These are phyloP conservation scores for Ceratocystis smalleyi DNA, from an alignment of 2,329 filamentous ascomycete genomes.

Conservation along the genomic window DNA sequence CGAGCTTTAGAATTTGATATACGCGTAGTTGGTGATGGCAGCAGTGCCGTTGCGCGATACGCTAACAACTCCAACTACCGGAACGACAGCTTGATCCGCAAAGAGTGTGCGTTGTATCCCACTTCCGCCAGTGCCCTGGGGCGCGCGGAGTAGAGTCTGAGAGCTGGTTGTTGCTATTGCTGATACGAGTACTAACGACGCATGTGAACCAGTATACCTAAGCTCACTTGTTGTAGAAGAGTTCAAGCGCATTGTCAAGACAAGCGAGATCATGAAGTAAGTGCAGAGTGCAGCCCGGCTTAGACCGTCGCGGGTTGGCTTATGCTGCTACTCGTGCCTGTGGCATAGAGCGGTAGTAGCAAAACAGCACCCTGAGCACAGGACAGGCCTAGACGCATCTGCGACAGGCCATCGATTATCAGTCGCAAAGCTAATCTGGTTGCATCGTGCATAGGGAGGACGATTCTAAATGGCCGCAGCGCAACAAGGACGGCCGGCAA, in stretches of 20 bases:
- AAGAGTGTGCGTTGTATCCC: slow-evolving; percentile 65
- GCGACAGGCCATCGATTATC: neutral
- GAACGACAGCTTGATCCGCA: slow-evolving; percentile 94
- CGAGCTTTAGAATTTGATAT: slow-evolving; percentile 73
- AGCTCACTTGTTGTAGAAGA: slow-evolving; percentile 80
- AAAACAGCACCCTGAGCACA: too few relatives aligned
- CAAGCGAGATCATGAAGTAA: slow-evolving; percentile 94
- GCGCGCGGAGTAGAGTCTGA: neutral
- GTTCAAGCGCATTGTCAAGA: slow-evolving; percentile 92
- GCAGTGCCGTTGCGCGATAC: slow-evolving; percentile 86
- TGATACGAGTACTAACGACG: neutral
- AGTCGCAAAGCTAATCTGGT: neutral
- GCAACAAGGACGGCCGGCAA: slow-evolving; percentile 96
- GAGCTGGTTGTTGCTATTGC: neutral
- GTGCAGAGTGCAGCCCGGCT: slow-evolving; percentile 18
- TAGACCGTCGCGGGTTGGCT: too few relatives aligned
- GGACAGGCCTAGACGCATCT: neutral
- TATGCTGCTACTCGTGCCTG: neutral
- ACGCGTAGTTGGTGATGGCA: slow-evolving; percentile 76
- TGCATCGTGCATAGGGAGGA: slow-evolving; percentile 55
- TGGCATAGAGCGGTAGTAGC: too few relatives aligned
- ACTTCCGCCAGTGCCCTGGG: too few relatives aligned
- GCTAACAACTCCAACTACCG: slow-evolving; percentile 99
- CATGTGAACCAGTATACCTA: slow-evolving; percentile 63
- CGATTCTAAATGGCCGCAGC: slow-evolving; percentile 95